Evolutionary conservation across 352 stramenopile species (phyloP).

Genomic region (Phytophthora vignae): DNA sequence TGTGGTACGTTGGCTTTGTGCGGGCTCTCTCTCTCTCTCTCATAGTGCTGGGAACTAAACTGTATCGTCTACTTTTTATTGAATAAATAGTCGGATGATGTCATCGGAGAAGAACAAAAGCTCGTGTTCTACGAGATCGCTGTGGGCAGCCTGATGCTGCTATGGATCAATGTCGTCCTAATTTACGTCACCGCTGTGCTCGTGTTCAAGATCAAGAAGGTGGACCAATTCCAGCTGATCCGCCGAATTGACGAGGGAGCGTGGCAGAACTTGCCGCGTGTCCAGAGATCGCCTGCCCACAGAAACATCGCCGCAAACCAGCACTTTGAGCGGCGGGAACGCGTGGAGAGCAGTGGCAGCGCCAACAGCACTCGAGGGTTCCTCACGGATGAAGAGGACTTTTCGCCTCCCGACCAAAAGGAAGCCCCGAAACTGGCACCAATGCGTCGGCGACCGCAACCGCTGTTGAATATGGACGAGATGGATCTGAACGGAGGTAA

Average conservation of each 20-base stretch:
- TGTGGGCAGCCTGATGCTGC: constrained; percentile 78
- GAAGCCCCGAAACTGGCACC: constrained; percentile 24
- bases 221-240: constrained; percentile 87
- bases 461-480: constrained; percentile 20
- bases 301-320: constrained; percentile 10
- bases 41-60: background rate
- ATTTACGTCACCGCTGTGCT: constrained; percentile 88
- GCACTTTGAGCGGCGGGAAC: constrained; percentile 23
- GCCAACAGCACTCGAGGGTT: constrained; percentile 44
- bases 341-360: constrained; percentile 53
- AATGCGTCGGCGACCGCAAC: constrained; percentile 25
- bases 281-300: constrained; percentile 67
- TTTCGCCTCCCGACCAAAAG: constrained; percentile 13
- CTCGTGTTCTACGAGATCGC: constrained; percentile 90
- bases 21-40: background rate
- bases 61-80: background rate
- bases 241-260: constrained; percentile 75
- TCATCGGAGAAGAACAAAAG: constrained; percentile 85
- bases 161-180: constrained; percentile 91
- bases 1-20: constrained; percentile 45
- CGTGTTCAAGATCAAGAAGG: constrained; percentile 92
- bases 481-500: constrained; percentile 6
- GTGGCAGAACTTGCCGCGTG: constrained; percentile 83
- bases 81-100: constrained; percentile 57
- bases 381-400: constrained; percentile 23